Evolutionary conservation across 2,329 filamentous ascomycete species (phyloP).

Genomic region (Sporothrix globosa): DNA sequence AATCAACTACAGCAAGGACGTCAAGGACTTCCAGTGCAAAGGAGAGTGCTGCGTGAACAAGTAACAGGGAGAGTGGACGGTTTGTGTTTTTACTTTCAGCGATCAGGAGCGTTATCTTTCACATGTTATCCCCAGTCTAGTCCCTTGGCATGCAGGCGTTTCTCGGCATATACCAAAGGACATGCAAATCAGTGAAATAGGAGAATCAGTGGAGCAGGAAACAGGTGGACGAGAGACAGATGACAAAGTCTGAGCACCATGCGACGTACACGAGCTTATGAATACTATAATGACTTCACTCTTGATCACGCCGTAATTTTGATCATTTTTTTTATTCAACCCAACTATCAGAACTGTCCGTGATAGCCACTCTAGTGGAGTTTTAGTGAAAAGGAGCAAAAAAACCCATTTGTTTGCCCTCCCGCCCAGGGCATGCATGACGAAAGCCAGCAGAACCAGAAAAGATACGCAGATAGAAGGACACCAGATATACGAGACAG

Average conservation of each 20-base stretch:
- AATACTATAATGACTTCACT: slow-evolving; percentile 5
- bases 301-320: slow-evolving; percentile 1
- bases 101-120: background rate
- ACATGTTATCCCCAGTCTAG: background rate
- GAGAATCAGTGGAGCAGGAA: background rate
- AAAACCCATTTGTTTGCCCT: slow-evolving; percentile 27
- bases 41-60: slow-evolving; percentile 36
- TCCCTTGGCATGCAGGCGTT: slow-evolving; percentile 25
- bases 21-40: slow-evolving; percentile 41
- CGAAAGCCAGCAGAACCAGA: slow-evolving; percentile 15
- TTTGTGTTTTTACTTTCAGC: background rate
- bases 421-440: slow-evolving; percentile 20
- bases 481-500: background rate
- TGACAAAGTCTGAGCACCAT: background rate
- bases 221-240: background rate
- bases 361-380: slow-evolving; percentile 25
- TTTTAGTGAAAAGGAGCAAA: slow-evolving; percentile 18
- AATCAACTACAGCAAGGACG: slow-evolving; percentile 44
- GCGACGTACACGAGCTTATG: slow-evolving; percentile 9
- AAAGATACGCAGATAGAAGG: background rate
- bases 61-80: background rate
- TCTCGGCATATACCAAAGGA: slow-evolving; percentile 8
- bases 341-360: slow-evolving; percentile 28
- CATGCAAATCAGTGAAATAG: background rate
- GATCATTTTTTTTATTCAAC: slow-evolving; percentile 32